These are phyloP conservation scores for Xerocomus potaroensis DNA, from an alignment of 768 basidiomycete genomes.

Conservation along the genomic window DNA sequence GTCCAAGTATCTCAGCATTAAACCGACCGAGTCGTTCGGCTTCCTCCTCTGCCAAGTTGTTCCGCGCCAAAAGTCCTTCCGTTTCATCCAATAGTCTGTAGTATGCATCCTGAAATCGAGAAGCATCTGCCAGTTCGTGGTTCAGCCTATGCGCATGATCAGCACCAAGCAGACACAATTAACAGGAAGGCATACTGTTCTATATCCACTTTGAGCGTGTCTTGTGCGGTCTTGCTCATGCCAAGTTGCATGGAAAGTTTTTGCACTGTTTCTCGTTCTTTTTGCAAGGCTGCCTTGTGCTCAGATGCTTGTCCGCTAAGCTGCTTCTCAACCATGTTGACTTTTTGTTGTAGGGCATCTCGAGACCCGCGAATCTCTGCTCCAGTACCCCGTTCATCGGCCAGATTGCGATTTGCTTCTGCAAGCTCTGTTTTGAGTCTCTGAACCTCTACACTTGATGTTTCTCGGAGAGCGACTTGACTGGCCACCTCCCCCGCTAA, in stretches of 20 bases:
- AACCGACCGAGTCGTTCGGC: slow-evolving; percentile 68
- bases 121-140: slow-evolving; percentile 54
- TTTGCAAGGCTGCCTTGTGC: slow-evolving; percentile 37
- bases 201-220: slow-evolving; percentile 62
- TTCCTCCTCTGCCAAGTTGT: slow-evolving; percentile 78
- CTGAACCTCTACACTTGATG: slow-evolving; percentile 40
- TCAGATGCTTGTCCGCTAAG: slow-evolving; percentile 30
- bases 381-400: slow-evolving; percentile 20
- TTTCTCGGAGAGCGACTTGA: slow-evolving; percentile 39
- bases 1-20: slow-evolving; percentile 83
- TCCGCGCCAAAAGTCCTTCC: slow-evolving; percentile 58
- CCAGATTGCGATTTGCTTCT: slow-evolving; percentile 16
- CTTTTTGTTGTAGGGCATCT: slow-evolving; percentile 25
- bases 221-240: slow-evolving; percentile 61
- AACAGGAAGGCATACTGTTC: slow-evolving; percentile 48
- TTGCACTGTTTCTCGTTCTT: slow-evolving; percentile 44
- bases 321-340: slow-evolving; percentile 25
- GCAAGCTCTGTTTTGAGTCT: slow-evolving; percentile 36
- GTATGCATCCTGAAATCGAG: slow-evolving; percentile 71
- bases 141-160: slow-evolving; percentile 32
- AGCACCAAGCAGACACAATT: background rate
- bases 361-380: slow-evolving; percentile 15
- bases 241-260: slow-evolving; percentile 48
- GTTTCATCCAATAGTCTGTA: slow-evolving; percentile 59
- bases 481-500: slow-evolving; percentile 37